Conservation (phyloP, 208 protist genomes). For the Naegleria fowleri region DNA sequence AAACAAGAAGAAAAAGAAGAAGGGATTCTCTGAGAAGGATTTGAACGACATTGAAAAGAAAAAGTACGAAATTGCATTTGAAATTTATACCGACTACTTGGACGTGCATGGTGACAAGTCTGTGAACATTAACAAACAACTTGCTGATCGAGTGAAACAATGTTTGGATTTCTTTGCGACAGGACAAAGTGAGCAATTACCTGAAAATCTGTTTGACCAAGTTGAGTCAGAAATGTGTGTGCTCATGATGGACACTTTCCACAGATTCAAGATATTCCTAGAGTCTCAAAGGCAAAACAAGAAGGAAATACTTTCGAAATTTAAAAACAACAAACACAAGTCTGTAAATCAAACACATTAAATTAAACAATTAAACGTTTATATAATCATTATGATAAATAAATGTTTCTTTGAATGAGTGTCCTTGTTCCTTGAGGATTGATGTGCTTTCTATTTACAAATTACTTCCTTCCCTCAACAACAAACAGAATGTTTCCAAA, state of each 20-base stretch:
- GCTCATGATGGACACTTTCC: not conserved
- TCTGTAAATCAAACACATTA: not conserved
- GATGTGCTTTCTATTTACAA: no score
- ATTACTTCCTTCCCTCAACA: no score
- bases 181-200: not conserved
- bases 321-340: not conserved
- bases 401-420: no score
- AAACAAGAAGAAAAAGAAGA: not conserved
- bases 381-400: no score
- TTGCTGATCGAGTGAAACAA: not conserved
- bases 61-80: not conserved
- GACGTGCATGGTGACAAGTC: not conserved
- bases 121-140: not conserved
- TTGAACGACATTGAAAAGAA: not conserved
- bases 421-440: no score
- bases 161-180: not conserved
- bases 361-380: no score
- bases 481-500: no score
- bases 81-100: not conserved
- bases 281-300: not conserved
- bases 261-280: not conserved
- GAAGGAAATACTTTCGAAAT: not conserved
- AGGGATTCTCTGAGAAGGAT: not conserved
- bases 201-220: not conserved
- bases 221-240: not conserved